These are phyloP conservation scores for Heritiera fomes DNA, from an alignment of 345 rosid genomes.

Conservation along the genomic window DNA sequence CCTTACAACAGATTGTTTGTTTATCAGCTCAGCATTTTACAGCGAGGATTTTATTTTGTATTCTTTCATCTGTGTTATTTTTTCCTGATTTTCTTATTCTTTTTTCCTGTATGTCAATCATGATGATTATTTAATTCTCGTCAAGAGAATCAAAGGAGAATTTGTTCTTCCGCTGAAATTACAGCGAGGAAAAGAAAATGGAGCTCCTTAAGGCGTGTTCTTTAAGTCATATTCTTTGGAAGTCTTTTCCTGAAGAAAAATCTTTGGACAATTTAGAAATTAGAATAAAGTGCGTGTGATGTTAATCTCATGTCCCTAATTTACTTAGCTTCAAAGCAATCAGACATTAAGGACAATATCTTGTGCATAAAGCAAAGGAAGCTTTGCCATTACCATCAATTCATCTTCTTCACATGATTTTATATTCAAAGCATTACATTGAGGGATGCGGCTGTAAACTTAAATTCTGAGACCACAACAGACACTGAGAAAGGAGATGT, in stretches of 20 bases:
- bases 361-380: neutral
- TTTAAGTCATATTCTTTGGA: neutral
- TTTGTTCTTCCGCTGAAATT: neutral
- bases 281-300: neutral
- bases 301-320: neutral
- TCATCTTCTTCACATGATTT: neutral
- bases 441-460: neutral
- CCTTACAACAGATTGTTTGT: neutral
- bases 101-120: too few relatives aligned
- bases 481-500: neutral
- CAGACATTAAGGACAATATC: neutral
- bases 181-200: neutral
- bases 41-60: neutral
- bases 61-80: neutral
- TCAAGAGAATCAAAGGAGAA: neutral
- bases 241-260: neutral
- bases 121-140: too few relatives aligned
- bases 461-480: neutral
- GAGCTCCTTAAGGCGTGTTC: neutral
- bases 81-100: neutral
- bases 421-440: neutral
- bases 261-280: neutral
- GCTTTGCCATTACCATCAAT: neutral
- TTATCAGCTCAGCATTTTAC: neutral
- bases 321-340: neutral